These are phyloP conservation scores for Histomonas meleagridis DNA, from an alignment of 208 protist species.

Conservation along the genomic window DNA sequence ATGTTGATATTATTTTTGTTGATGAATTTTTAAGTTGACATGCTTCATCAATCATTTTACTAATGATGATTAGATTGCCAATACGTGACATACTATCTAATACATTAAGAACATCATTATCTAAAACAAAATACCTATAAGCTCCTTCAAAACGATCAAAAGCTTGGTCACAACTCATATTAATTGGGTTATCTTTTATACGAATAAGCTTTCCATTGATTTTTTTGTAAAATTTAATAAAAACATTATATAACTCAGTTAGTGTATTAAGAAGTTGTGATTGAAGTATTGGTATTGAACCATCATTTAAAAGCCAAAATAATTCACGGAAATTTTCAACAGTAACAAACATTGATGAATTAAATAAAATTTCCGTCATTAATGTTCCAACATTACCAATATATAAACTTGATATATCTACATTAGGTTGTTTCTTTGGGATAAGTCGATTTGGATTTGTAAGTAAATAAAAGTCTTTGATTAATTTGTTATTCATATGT, in stretches of 20 bases:
- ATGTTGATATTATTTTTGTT: background rate
- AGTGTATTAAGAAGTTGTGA: background rate
- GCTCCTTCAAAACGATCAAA: background rate
- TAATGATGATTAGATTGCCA: background rate
- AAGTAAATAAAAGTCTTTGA: background rate
- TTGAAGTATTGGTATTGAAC: background rate
- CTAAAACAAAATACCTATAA: background rate
- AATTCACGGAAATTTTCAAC: background rate
- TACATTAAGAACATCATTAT: background rate
- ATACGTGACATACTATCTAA: background rate
- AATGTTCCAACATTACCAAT: background rate
- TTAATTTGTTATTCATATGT: background rate
- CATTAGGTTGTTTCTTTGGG: background rate
- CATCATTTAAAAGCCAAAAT: background rate
- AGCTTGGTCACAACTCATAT: background rate
- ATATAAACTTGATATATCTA: background rate
- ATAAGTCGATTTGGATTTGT: slow-evolving; percentile 12
- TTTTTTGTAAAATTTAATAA: background rate
- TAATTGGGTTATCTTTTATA: background rate
- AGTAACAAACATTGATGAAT: background rate
- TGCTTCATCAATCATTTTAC: background rate
- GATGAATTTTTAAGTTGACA: background rate
- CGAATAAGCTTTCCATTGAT: background rate
- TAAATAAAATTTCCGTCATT: background rate
- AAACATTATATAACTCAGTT: background rate